Percentiles rank a stretch among this genome's conserved stretches.
Evolutionary conservation across 768 basidiomycete genomes (phyloP).

Genomic region (Ephemerocybe angulata): DNA sequence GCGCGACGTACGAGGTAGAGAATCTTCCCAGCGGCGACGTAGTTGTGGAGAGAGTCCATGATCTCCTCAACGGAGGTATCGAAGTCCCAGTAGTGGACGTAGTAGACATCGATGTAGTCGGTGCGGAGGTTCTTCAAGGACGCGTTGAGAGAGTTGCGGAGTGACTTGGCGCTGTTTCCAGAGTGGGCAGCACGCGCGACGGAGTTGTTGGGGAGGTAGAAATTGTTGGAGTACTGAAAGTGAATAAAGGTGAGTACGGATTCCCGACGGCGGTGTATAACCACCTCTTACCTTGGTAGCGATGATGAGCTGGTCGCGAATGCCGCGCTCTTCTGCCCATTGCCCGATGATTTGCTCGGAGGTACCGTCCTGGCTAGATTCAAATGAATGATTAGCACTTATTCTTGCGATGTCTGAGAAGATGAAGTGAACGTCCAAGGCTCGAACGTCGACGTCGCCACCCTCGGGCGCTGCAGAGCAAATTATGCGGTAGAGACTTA

Average conservation of each 20-base stretch:
- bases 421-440: too few species aligned
- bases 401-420: too few species aligned
- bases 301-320: conserved; percentile 39
- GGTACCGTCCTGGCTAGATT: conserved; percentile 32
- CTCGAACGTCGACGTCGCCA: too few species aligned
- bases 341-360: conserved; percentile 40
- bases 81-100: conserved; percentile 50
- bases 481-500: conserved; percentile 13
- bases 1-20: conserved; percentile 32
- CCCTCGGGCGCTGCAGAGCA: too few species aligned
- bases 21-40: conserved; percentile 49
- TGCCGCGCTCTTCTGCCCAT: conserved; percentile 36
- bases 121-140: conserved; percentile 43
- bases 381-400: too few species aligned
- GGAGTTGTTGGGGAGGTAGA: conserved; percentile 22
- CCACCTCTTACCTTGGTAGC: conserved; percentile 24
- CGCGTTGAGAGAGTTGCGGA: conserved; percentile 33
- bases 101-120: conserved; percentile 33
- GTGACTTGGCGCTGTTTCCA: conserved; percentile 41
- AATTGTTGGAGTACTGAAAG: conserved; percentile 25
- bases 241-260: not conserved
- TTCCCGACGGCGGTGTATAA: not conserved
- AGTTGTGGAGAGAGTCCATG: conserved; percentile 50
- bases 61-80: conserved; percentile 49
- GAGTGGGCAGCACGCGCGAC: conserved; percentile 26